phyloP scores from a whole-genome alignment of 306 rosid species.

The Purshia tridentata region DNA sequence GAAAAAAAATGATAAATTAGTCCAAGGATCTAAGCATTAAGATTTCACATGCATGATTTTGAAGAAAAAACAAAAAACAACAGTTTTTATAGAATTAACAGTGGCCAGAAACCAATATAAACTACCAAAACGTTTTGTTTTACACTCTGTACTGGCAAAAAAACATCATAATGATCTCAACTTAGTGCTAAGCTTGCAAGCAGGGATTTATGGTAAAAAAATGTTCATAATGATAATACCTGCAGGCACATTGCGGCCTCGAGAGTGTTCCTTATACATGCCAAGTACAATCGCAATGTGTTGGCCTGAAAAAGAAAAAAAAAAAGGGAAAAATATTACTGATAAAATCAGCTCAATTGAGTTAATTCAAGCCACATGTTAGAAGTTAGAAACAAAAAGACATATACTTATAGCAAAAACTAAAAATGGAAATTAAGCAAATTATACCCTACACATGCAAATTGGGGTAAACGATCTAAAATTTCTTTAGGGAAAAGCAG shows the following conservation, averaged over 20 bases:
- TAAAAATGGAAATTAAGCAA: neutral
- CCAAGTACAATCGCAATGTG: no score
- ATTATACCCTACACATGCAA: neutral
- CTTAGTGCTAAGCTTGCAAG: neutral
- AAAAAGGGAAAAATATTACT: neutral
- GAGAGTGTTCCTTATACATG: no score
- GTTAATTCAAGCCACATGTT: neutral
- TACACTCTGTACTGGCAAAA: neutral
- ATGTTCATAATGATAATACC: no score
- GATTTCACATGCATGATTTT: neutral
- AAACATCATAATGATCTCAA: neutral
- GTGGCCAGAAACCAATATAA: neutral
- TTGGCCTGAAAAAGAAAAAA: neutral
- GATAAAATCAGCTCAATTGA: neutral
- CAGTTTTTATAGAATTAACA: neutral
- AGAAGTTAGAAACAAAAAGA: neutral
- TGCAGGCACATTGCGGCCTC: no score
- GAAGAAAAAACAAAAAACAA: neutral
- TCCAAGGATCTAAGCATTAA: neutral
- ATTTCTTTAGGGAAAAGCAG: neutral
- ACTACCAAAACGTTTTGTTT: neutral
- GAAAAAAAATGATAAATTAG: constrained; percentile 6
- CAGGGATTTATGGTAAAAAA: neutral
- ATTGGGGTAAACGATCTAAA: neutral
- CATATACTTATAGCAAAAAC: neutral